These are phyloP conservation scores for Pythium scleroteichum DNA, from an alignment of 352 stramenopile species.

Conservation along the genomic window DNA sequence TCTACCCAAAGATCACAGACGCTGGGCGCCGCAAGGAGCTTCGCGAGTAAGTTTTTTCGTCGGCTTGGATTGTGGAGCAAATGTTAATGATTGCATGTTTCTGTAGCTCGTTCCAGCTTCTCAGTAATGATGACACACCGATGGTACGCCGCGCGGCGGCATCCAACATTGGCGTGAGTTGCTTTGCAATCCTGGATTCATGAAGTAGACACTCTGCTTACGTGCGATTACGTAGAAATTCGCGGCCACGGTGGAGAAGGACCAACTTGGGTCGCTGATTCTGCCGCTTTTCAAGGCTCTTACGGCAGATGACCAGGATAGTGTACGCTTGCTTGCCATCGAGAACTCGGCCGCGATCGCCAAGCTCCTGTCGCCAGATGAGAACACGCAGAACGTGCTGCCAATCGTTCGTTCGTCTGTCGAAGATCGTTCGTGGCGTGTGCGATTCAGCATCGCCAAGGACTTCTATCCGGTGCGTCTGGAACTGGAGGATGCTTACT, in stretches of 20 bases:
- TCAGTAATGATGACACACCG: slow-evolving; percentile 86
- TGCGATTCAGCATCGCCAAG: slow-evolving; percentile 94
- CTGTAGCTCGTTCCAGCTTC: slow-evolving; percentile 65
- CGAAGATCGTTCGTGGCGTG: slow-evolving; percentile 90
- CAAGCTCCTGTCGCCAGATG: slow-evolving; percentile 68
- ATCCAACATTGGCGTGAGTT: slow-evolving; percentile 70
- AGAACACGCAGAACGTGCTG: slow-evolving; percentile 76
- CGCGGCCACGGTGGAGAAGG: slow-evolving; percentile 68
- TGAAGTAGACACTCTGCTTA: background rate
- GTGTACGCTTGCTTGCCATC: slow-evolving; percentile 92
- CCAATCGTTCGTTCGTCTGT: slow-evolving; percentile 75
- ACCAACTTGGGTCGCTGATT: slow-evolving; percentile 64
- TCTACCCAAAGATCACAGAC: slow-evolving; percentile 67
- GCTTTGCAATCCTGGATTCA: background rate
- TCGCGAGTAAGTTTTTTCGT: slow-evolving; percentile 61
- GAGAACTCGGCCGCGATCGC: slow-evolving; percentile 82
- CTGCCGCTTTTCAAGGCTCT: slow-evolving; percentile 89
- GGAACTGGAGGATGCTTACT: background rate
- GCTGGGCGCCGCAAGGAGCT: slow-evolving; percentile 73
- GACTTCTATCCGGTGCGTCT: slow-evolving; percentile 81
- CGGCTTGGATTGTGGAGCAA: background rate
- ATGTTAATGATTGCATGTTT: slow-evolving; percentile 12
- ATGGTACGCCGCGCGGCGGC: slow-evolving; percentile 85
- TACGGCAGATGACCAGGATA: slow-evolving; percentile 93
- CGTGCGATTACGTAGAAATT: slow-evolving; percentile 50